Conservation (phyloP, 495 filamentous ascomycete species). For the Lineolata rhizophorae region DNA sequence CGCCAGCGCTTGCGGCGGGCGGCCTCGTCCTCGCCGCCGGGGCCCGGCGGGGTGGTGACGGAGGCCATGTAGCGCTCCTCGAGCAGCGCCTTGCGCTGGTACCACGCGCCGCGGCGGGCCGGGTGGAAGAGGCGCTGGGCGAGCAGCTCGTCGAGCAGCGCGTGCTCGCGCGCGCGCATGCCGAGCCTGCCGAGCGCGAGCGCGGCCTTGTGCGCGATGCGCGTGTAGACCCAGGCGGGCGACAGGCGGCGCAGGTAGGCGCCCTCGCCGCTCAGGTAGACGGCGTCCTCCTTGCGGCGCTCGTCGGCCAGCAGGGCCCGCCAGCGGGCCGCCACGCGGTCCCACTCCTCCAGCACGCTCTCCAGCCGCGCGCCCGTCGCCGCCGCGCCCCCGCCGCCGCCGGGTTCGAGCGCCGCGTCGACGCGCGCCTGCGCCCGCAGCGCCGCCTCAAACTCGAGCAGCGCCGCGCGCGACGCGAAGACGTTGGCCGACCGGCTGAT, state of each 20-base stretch:
- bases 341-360: background rate
- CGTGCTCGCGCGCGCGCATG: slow-evolving; percentile 54
- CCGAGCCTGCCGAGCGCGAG: slow-evolving; percentile 70
- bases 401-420: slow-evolving; percentile 64
- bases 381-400: no score
- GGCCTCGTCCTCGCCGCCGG: slow-evolving; percentile 24
- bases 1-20: slow-evolving; percentile 68
- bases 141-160: slow-evolving; percentile 53
- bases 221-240: slow-evolving; percentile 81
- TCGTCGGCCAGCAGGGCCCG: slow-evolving; percentile 49
- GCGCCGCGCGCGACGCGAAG: slow-evolving; percentile 47
- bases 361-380: background rate
- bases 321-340: slow-evolving; percentile 57
- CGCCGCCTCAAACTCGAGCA: slow-evolving; percentile 78
- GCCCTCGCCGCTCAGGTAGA: slow-evolving; percentile 72
- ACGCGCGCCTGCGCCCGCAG: slow-evolving; percentile 65
- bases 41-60: slow-evolving; percentile 26
- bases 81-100: slow-evolving; percentile 80
- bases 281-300: slow-evolving; percentile 51
- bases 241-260: slow-evolving; percentile 81
- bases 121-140: slow-evolving; percentile 66
- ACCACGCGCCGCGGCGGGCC: slow-evolving; percentile 74
- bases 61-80: slow-evolving; percentile 88
- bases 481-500: slow-evolving; percentile 81
- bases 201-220: slow-evolving; percentile 75